phyloP scores from a whole-genome alignment of 805 yeast genomes.

The Tetrapisispora taiwanensis region DNA sequence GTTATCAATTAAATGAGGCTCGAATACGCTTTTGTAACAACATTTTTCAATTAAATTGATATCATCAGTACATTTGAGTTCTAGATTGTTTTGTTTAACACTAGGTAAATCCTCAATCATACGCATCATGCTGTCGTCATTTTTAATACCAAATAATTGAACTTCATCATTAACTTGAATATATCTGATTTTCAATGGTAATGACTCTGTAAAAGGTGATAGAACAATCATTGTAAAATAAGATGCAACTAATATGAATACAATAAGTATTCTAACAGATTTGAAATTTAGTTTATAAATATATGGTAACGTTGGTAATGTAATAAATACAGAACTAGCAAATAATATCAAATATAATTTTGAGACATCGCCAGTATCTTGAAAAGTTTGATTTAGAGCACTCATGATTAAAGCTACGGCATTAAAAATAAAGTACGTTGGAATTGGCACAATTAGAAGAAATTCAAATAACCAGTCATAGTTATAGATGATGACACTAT shows the following conservation, averaged over 20 bases:
- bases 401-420: constrained; percentile 46
- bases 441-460: constrained; percentile 53
- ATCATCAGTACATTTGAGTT: constrained; percentile 29
- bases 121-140: constrained; percentile 25
- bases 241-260: constrained; percentile 32
- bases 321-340: constrained; percentile 31
- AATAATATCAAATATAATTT: constrained; percentile 26
- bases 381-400: constrained; percentile 60
- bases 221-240: constrained; percentile 31
- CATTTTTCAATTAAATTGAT: constrained; percentile 46
- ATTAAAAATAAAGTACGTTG: constrained; percentile 44
- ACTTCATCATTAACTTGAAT: constrained; percentile 43
- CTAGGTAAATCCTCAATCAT: constrained; percentile 58
- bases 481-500: constrained; percentile 27
- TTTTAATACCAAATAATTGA: constrained; percentile 6
- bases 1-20: constrained; percentile 19
- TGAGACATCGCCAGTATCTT: constrained; percentile 47
- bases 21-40: constrained; percentile 35
- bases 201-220: constrained; percentile 48
- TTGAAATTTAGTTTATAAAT: constrained; percentile 53
- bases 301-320: constrained; percentile 54
- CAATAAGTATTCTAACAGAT: constrained; percentile 26
- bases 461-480: constrained; percentile 81
- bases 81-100: constrained; percentile 30
- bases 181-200: constrained; percentile 67